phyloP scores from a whole-genome alignment of 2,329 filamentous ascomycete genomes.

The Lecanicillium sp. region DNA sequence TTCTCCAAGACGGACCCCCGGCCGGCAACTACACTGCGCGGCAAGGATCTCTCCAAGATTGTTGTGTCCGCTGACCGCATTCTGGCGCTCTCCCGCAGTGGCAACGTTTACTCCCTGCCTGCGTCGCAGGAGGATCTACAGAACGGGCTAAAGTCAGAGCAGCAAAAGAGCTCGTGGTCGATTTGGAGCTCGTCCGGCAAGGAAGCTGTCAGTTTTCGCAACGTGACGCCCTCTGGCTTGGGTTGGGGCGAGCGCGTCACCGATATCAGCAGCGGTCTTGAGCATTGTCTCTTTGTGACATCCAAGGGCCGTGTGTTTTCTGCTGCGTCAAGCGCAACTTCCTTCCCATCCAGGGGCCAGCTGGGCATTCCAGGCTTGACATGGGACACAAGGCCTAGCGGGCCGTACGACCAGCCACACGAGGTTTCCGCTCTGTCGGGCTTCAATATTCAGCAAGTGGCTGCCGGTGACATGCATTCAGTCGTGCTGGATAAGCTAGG shows the following conservation, averaged over 20 bases:
- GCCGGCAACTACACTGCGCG: slow-evolving; percentile 66
- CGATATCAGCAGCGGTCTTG: slow-evolving; percentile 68
- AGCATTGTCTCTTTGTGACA: slow-evolving; percentile 82
- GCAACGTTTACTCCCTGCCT: slow-evolving; percentile 78
- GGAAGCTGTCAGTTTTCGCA: slow-evolving; percentile 59
- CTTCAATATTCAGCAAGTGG: slow-evolving; percentile 65
- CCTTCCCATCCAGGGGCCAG: slow-evolving; percentile 77
- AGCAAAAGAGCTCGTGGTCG: slow-evolving; percentile 56
- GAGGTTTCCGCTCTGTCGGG: slow-evolving; percentile 67
- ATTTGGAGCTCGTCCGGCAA: slow-evolving; percentile 49
- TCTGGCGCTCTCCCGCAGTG: slow-evolving; percentile 66
- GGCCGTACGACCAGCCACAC: slow-evolving; percentile 74
- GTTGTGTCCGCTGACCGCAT: slow-evolving; percentile 77
- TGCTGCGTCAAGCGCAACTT: slow-evolving; percentile 69
- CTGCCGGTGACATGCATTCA: slow-evolving; percentile 81
- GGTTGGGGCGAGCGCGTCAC: slow-evolving; percentile 64
- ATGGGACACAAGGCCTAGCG: slow-evolving; percentile 69
- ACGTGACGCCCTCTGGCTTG: slow-evolving; percentile 57
- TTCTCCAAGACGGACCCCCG: slow-evolving; percentile 57
- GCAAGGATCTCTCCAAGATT: slow-evolving; percentile 72
- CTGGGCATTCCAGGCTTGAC: slow-evolving; percentile 77
- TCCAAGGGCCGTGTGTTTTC: slow-evolving; percentile 81
- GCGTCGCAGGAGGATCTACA: slow-evolving; percentile 66
- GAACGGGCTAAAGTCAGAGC: slow-evolving; percentile 52
- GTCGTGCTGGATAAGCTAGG: slow-evolving; percentile 69